These are phyloP conservation scores for Triticum dicoccoides DNA, from an alignment of 176 grass and related monocot genomes.

Conservation along the genomic window DNA sequence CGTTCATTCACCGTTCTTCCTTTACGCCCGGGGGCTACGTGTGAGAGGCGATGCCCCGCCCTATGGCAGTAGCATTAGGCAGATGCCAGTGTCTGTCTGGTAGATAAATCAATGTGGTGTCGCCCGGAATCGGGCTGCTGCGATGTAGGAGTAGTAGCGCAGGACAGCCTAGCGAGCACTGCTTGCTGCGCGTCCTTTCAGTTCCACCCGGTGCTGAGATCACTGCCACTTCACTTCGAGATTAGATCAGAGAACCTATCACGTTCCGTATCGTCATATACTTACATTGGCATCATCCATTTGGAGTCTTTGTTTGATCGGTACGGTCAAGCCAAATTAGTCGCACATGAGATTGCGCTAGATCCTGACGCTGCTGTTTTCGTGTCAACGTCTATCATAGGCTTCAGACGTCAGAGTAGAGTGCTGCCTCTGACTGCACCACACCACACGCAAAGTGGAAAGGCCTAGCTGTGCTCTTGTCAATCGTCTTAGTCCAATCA, in stretches of 20 bases:
- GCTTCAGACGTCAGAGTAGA: background rate
- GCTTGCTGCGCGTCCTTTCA: no score
- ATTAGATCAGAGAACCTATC: no score
- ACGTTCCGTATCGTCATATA: no score
- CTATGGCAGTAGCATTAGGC: background rate
- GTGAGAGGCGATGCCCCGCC: background rate
- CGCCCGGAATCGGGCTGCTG: no score
- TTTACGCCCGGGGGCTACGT: background rate
- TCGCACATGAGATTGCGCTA: background rate
- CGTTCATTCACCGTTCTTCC: background rate
- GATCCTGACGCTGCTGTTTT: background rate
- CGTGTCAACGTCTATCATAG: background rate
- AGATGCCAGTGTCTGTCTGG: background rate
- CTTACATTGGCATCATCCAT: background rate
- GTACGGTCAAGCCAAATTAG: background rate
- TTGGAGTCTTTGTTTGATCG: background rate
- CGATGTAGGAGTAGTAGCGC: no score
- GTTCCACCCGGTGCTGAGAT: no score
- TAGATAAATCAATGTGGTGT: background rate
- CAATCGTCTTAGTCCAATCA: background rate
- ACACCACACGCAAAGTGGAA: conserved; percentile 12
- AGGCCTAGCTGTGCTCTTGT: background rate
- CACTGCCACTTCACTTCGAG: no score
- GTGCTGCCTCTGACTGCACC: background rate
- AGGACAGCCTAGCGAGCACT: no score